phyloP scores from a whole-genome alignment of 257 asterid species.

The Pogostemon cablin region DNA sequence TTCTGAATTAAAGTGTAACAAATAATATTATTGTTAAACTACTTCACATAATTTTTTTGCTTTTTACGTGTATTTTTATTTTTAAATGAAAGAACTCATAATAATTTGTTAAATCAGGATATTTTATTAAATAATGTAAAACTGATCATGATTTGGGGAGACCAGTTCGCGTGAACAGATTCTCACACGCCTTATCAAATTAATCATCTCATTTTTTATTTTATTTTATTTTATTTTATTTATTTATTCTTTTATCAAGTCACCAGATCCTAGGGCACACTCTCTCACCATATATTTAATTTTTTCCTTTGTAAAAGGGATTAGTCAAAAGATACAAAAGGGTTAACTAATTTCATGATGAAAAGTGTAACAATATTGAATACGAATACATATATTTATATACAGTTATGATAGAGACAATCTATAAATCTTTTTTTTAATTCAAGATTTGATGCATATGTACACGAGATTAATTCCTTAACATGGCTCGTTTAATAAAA shows the following conservation, averaged over 20 bases:
- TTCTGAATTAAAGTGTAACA: too few relatives aligned
- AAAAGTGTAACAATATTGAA: background rate
- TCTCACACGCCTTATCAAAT: conserved; percentile 51
- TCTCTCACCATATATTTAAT: conserved; percentile 14
- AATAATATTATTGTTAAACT: background rate
- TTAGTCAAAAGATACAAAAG: conserved; percentile 11
- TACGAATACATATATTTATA: too few relatives aligned
- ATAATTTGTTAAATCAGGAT: too few relatives aligned
- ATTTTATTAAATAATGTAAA: conserved; percentile 12
- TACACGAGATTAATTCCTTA: too few relatives aligned
- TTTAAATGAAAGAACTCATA: too few relatives aligned
- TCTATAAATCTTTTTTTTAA: too few relatives aligned
- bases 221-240: conserved; percentile 7
- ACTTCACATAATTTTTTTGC: background rate
- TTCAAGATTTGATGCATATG: too few relatives aligned
- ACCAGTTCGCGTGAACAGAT: conserved; percentile 59
- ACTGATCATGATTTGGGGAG: conserved; percentile 51
- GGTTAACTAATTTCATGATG: background rate
- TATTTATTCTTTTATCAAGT: background rate
- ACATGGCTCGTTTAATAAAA: too few relatives aligned
- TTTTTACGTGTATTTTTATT: too few relatives aligned
- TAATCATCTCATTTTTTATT: conserved; percentile 22
- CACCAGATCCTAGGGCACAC: conserved; percentile 52
- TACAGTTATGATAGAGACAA: too few relatives aligned
- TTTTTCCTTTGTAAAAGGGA: conserved; percentile 17